A percentile compares a stretch with the other conserved stretches of the same genome.
Evolutionary conservation across 2,329 filamentous ascomycete species (phyloP).

Genomic region (Exophiala sp.): DNA sequence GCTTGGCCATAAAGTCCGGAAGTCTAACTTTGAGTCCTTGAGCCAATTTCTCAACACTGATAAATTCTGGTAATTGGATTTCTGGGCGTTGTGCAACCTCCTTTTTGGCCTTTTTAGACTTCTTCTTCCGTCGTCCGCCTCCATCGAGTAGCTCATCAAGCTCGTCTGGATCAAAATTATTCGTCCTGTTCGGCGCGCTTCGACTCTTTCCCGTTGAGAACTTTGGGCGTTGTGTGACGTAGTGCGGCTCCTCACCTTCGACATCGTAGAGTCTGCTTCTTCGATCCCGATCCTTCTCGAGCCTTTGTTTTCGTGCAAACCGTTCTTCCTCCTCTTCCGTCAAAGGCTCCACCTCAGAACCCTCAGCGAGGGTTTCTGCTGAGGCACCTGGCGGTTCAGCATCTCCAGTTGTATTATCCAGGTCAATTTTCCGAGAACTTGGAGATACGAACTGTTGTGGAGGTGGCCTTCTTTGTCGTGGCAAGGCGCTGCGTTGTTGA

Average conservation of each 20-base stretch:
- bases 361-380: background rate
- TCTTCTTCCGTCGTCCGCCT: slow-evolving; percentile 21
- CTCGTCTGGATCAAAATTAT: slow-evolving; percentile 31
- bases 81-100: slow-evolving; percentile 48
- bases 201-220: slow-evolving; percentile 3
- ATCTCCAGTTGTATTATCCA: background rate
- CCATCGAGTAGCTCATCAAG: slow-evolving; percentile 38
- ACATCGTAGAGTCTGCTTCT: slow-evolving; percentile 23
- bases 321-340: background rate
- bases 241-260: slow-evolving; percentile 11
- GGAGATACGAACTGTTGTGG: background rate
- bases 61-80: slow-evolving; percentile 83
- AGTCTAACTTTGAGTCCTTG: slow-evolving; percentile 68
- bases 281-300: slow-evolving; percentile 11
- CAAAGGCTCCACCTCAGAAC: background rate
- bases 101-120: slow-evolving; percentile 39
- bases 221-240: background rate
- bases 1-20: slow-evolving; percentile 67
- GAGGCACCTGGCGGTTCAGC: background rate
- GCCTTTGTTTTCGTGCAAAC: background rate
- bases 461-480: too few species aligned
- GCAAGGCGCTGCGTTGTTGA: background rate
- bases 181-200: slow-evolving; percentile 2
- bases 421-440: background rate
- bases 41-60: slow-evolving; percentile 81